phyloP scores from a whole-genome alignment of 257 asterid genomes.

The Parsonsia alboflavescens region DNA sequence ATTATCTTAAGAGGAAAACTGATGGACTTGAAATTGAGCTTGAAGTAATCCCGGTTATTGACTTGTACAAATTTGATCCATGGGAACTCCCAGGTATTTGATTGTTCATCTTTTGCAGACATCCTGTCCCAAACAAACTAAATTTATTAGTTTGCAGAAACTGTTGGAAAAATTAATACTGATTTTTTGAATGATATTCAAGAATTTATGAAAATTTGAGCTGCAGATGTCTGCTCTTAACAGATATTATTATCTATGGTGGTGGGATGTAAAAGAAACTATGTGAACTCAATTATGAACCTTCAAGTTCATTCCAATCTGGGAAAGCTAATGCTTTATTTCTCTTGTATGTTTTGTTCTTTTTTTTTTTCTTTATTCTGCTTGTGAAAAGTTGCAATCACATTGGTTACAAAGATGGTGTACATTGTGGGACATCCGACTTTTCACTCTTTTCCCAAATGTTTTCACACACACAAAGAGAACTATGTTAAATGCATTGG shows the following conservation, averaged over 20 bases:
- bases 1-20: slow-evolving; percentile 43
- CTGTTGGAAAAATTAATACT: not conserved
- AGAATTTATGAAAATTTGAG: slow-evolving; percentile 1
- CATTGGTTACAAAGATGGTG: slow-evolving; percentile 7
- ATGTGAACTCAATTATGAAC: slow-evolving; percentile 2
- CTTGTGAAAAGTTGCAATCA: slow-evolving; percentile 6
- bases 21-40: slow-evolving; percentile 50
- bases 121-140: not conserved
- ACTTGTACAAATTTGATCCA: slow-evolving; percentile 47
- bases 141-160: slow-evolving; percentile 4
- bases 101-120: not conserved
- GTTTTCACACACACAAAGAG: not conserved
- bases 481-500: not conserved
- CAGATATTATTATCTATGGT: not conserved
- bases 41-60: slow-evolving; percentile 45
- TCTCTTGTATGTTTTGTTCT: slow-evolving; percentile 6
- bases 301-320: not conserved
- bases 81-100: slow-evolving; percentile 53
- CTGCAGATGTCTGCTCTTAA: not conserved
- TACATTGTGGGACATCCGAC: slow-evolving; percentile 23
- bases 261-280: not conserved
- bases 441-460: slow-evolving; percentile 6
- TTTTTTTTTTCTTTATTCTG: slow-evolving; percentile 17
- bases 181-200: not conserved
- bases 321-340: slow-evolving; percentile 24